Base-by-base conservation (phyloP, 208 protist genomes). In the Leishmania guyanensis region DNA sequence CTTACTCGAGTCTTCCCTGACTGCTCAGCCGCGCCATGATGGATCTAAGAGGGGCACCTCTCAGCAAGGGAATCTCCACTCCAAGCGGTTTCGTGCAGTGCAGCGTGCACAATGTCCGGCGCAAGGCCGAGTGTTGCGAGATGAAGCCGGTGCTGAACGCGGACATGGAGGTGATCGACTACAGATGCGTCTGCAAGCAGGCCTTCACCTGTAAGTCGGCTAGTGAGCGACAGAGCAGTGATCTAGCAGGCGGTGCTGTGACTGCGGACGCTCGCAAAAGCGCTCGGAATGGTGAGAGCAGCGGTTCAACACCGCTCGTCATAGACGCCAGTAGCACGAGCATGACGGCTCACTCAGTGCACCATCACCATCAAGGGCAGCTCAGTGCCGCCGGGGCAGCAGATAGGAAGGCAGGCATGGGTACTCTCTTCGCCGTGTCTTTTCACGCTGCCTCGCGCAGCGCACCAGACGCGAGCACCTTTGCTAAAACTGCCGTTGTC, bases 111-210 rank as follows among this genome's bases (percentile, higher is more conserved):
- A 82, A 87, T 65, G 79, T 79, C 33, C 88, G 85, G 2, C 91
- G 93, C 58, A 84, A 88, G 39, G 86, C 84, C 0, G 88, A 84
- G 22, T 94, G 86, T 71, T 96, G 93, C 77, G 75, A 82, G 56
- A 68, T 80, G 70, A 84, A 62, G 72, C 86, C 90, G 22, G 80
- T 96, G 12, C 84, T 88, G 78, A 89, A 96, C 74, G 93, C 93
- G 3, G 93, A 96, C 64, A 91, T 89, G 77, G 84, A 91, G 43
- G 80, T 94, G 33, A 77, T 94, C 46, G 87, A 81, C 43, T 91
- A 92, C 62, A 83, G 85, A 48, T 96, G 91, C 66, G 77, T 88
- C 2, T 96, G 93, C 83, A 88, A 77, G 74, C 83, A 86, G 0
- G 84, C 62, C 5, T 75, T 78, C 60, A 58, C 72, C 10, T 96